Conservation (phyloP, 2,329 filamentous ascomycete species). For the Verticillium isaacii region DNA sequence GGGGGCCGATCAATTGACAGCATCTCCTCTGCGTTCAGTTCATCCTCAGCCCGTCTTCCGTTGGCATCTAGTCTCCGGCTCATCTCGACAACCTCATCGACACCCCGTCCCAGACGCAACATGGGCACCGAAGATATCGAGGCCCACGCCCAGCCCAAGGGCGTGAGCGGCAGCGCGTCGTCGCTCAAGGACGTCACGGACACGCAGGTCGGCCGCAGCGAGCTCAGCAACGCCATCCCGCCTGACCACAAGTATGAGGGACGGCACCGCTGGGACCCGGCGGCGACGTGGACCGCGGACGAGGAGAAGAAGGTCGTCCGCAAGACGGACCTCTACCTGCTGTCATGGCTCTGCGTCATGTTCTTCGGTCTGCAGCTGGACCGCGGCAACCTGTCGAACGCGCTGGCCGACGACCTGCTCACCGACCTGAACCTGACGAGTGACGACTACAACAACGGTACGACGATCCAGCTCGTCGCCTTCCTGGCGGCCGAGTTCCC, state of each 20-base stretch:
- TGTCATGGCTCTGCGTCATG: slow-evolving; percentile 23
- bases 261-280: slow-evolving; percentile 34
- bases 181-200: slow-evolving; percentile 16
- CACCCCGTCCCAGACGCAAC: background rate
- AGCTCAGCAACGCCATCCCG: slow-evolving; percentile 25
- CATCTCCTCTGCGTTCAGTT: too few relatives aligned
- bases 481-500: slow-evolving; percentile 55
- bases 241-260: slow-evolving; percentile 33
- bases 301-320: slow-evolving; percentile 53
- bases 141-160: slow-evolving; percentile 11
- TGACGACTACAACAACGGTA: slow-evolving; percentile 55
- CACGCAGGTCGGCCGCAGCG: slow-evolving; percentile 30
- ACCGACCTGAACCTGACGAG: slow-evolving; percentile 41
- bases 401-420: slow-evolving; percentile 58
- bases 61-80: too few relatives aligned
- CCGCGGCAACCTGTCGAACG: slow-evolving; percentile 58
- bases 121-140: slow-evolving; percentile 23
- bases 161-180: slow-evolving; percentile 16
- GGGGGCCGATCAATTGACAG: too few relatives aligned
- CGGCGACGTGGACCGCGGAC: slow-evolving; percentile 43
- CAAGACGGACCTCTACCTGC: slow-evolving; percentile 41
- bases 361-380: slow-evolving; percentile 63
- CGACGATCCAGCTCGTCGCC: slow-evolving; percentile 48
- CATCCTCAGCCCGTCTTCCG: too few relatives aligned
- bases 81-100: too few relatives aligned